Evolutionary conservation across 75 land plant genomes (phyloP).

Genomic region (Pinus albicaulis): DNA sequence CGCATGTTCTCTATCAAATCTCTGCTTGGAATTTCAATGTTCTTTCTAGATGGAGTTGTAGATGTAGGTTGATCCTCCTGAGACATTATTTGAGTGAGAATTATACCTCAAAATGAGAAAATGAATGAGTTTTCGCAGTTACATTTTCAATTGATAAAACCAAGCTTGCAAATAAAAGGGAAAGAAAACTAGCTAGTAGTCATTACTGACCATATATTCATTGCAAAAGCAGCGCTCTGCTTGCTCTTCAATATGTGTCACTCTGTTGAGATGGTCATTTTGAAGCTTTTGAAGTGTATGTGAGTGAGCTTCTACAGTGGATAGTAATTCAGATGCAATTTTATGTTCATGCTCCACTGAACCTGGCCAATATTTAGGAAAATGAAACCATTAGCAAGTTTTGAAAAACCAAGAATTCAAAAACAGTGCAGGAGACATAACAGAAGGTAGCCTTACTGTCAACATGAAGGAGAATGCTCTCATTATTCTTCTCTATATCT

Average conservation of each 20-base stretch:
- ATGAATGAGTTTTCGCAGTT: neutral
- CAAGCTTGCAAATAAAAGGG: neutral
- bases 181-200: neutral
- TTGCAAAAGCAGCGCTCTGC: conserved; percentile 48
- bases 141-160: neutral
- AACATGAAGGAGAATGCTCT: conserved; percentile 30
- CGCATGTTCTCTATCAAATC: conserved; percentile 63
- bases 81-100: conserved; percentile 1
- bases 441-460: conserved; percentile 32
- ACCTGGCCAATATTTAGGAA: conserved; percentile 20
- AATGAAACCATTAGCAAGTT: neutral
- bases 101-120: neutral
- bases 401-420: neutral
- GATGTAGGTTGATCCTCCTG: conserved; percentile 83
- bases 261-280: conserved; percentile 38
- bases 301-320: conserved; percentile 36
- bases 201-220: conserved; percentile 57
- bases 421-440: too few species aligned
- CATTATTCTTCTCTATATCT: conserved; percentile 37
- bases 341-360: conserved; percentile 37
- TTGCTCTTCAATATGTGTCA: conserved; percentile 31
- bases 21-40: conserved; percentile 67
- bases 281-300: conserved; percentile 28
- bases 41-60: conserved; percentile 58
- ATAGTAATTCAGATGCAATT: conserved; percentile 32